A percentile compares a stretch with the other conserved stretches of the same genome.
phyloP scores from a whole-genome alignment of 805 yeast species.

The Candida suzukii region DNA sequence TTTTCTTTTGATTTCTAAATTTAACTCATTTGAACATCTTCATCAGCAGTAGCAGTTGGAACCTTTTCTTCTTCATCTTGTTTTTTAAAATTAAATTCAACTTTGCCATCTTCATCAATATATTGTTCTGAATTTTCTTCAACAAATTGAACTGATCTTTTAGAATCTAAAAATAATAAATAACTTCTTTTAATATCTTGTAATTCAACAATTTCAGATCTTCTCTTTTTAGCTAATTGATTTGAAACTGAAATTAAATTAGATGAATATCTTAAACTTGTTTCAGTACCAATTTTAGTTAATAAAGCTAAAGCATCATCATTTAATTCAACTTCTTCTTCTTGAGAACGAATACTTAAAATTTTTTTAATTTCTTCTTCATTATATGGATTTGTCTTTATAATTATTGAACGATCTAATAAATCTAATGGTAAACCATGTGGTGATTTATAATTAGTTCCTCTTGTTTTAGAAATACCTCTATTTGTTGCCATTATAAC shows the following conservation, averaged over 20 bases:
- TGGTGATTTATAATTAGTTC: conserved; percentile 87
- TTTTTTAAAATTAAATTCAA: conserved; percentile 38
- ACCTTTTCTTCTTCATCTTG: conserved; percentile 9
- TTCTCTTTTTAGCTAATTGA: conserved; percentile 78
- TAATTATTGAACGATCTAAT: conserved; percentile 88
- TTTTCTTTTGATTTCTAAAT: conserved; percentile 11
- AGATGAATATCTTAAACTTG: conserved; percentile 87
- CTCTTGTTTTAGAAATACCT: conserved; percentile 90
- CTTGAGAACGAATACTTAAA: conserved; percentile 82
- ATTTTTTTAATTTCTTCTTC: conserved; percentile 83
- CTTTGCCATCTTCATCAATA: conserved; percentile 75
- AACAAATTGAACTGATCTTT: conserved; percentile 81
- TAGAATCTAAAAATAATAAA: conserved; percentile 79
- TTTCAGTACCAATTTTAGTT: conserved; percentile 84
- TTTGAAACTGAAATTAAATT: conserved; percentile 87
- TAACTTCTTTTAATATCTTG: conserved; percentile 84
- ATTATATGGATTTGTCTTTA: conserved; percentile 74
- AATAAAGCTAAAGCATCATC: conserved; percentile 80
- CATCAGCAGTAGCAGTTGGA: conserved; percentile 1
- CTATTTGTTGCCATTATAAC: conserved; percentile 98
- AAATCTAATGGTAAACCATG: conserved; percentile 97
- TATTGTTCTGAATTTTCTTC: conserved; percentile 52
- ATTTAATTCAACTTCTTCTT: conserved; percentile 83
- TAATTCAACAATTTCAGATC: conserved; percentile 62
- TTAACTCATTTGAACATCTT: not conserved